Evolutionary conservation across 2,329 filamentous ascomycete species (phyloP), one percentile per base, ranked within the genome.

Genomic region (Meredithiella fracta): DNA sequence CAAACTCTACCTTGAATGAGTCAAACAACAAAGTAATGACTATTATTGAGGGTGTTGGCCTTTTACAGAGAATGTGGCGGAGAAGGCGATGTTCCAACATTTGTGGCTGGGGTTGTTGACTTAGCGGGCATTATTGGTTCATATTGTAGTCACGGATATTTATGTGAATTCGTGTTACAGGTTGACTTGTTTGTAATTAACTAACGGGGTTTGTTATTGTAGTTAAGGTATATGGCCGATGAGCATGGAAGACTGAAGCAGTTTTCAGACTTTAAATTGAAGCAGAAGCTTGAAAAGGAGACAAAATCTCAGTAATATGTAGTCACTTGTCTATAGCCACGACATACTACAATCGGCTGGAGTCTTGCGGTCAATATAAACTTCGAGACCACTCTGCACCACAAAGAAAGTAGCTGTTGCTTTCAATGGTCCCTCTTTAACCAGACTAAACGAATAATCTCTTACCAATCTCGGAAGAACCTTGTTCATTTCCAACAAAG

Each of bases 351-450:
- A 15, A 26, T 38, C 47, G n/a, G 29, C 40, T 1, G 50, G 38
- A 8, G n/a, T 53, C 29, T 50, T 57, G 62, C 65, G 66, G 59
- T 68, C 68, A 57, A 75, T 67, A 61, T 69, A 76, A 51, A 79
- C 75, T 51, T 78, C 44, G 5, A 49, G 22, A 11, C 44, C 44
- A 26, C 23, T 49, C 63, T 80, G 77, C 8, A 79, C 75, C 8
- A 80, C 77, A 61, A 81, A 80, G 64, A 79, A 80, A 2, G 75
- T 77, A 20, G 76, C 72, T 55, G 75, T 71, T n/a, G 75, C 73
- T 58, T 70, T 71, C 60, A 79, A 67, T 53, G 72, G 69, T 44
- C 72, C 68, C 8, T 69, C 68, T 0, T 74, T 74, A 57, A 74
- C 67, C 25, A 79, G 67, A 63, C 74, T 67, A 59, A 80, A 73